Evolutionary conservation across 108 stramenopile genomes (phyloP).

Genomic region (Stephanodiscus minutulus): DNA sequence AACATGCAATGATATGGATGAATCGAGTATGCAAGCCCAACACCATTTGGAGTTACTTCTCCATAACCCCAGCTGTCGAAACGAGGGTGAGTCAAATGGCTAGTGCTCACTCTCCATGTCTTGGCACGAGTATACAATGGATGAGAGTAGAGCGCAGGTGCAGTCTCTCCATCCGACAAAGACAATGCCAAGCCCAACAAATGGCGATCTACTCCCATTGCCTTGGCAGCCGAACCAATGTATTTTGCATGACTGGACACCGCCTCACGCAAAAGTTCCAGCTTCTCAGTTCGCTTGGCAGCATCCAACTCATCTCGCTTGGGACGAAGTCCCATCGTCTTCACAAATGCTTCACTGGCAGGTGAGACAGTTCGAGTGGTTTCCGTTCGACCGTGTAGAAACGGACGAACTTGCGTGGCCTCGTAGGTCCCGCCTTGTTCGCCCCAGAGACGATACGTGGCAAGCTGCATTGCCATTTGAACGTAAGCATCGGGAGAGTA

Average conservation of each 20-base stretch:
- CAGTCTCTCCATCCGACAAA: conserved; percentile 57
- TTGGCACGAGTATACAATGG: conserved; percentile 77
- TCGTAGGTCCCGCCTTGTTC: conserved; percentile 85
- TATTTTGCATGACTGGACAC: conserved; percentile 76
- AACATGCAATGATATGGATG: conserved; percentile 75
- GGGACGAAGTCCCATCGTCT: conserved; percentile 57
- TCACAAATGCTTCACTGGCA: conserved; percentile 61
- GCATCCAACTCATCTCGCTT: conserved; percentile 48
- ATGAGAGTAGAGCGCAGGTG: conserved; percentile 72
- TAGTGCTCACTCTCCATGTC: conserved; percentile 89
- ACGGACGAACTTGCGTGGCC: conserved; percentile 78
- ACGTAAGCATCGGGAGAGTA: conserved; percentile 89
- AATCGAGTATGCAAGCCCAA: conserved; percentile 87
- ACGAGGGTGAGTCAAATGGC: conserved; percentile 85
- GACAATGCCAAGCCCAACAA: conserved; percentile 79
- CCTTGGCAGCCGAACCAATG: conserved; percentile 71
- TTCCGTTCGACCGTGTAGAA: conserved; percentile 82
- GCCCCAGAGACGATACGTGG: conserved; percentile 73
- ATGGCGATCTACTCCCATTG: conserved; percentile 85
- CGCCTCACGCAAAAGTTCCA: conserved; percentile 64
- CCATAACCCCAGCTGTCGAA: conserved; percentile 93
- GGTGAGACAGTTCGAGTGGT: conserved; percentile 71
- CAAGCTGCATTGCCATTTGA: conserved; percentile 88
- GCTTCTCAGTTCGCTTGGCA: conserved; percentile 48
- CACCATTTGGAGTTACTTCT: conserved; percentile 89